phyloP scores from a whole-genome alignment of 495 filamentous ascomycete species.

The Xylaria curta region DNA sequence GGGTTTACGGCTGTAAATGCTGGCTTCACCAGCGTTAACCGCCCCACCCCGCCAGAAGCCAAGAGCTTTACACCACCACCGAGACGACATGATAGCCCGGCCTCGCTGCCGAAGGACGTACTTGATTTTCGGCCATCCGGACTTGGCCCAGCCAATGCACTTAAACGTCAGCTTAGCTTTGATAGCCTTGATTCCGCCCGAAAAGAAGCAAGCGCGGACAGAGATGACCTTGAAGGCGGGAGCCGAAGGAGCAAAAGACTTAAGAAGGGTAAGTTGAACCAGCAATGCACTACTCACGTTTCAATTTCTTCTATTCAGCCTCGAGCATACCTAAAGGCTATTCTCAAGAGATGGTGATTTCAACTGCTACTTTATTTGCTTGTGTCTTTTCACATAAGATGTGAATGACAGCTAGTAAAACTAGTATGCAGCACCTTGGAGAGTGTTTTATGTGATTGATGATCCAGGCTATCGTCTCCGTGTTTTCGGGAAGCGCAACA shows the following conservation, averaged over 20 bases:
- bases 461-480: not conserved
- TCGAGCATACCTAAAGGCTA: not conserved
- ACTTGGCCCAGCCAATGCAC: constrained; percentile 58
- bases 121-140: constrained; percentile 64
- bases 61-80: constrained; percentile 54
- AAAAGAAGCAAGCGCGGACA: constrained; percentile 64
- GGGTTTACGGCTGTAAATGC: constrained; percentile 55
- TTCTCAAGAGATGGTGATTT: not conserved
- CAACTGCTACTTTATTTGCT: not conserved
- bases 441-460: not conserved
- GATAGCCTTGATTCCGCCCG: constrained; percentile 67
- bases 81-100: constrained; percentile 58
- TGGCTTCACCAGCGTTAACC: constrained; percentile 83
- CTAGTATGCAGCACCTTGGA: not conserved
- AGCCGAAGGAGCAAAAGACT: constrained; percentile 90
- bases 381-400: not conserved
- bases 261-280: constrained; percentile 74
- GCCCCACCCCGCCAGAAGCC: constrained; percentile 44
- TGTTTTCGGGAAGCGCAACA: not conserved
- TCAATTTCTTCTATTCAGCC: not conserved
- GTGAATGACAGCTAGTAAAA: not conserved
- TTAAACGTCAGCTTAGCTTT: constrained; percentile 85
- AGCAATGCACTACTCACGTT: not conserved
- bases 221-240: constrained; percentile 71
- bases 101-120: constrained; percentile 60